Evolutionary conservation across 495 filamentous ascomycete species (phyloP).

Genomic region (Xylaria sp.): DNA sequence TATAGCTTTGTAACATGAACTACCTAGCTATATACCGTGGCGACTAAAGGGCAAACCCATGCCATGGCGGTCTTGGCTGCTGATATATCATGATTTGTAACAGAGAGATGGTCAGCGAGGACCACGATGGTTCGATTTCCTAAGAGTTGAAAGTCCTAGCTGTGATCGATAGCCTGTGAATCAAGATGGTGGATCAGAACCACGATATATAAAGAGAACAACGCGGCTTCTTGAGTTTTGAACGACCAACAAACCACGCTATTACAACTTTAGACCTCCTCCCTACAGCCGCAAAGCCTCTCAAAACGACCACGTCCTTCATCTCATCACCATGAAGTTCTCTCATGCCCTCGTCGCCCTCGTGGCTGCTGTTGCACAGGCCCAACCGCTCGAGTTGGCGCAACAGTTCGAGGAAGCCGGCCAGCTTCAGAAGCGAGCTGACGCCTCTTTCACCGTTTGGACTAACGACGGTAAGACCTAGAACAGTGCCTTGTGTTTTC

Average conservation of each 20-base stretch:
- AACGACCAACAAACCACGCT: neutral
- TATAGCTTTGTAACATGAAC: neutral
- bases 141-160: neutral
- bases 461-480: neutral
- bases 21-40: neutral
- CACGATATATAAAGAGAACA: neutral
- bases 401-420: neutral
- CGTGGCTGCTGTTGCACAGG: neutral
- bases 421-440: neutral
- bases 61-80: neutral
- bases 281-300: neutral
- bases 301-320: neutral
- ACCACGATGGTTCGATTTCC: neutral
- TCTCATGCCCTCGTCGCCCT: neutral
- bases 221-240: too few species aligned
- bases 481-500: neutral
- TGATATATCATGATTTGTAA: neutral
- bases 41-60: neutral
- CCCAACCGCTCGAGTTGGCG: neutral
- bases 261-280: neutral
- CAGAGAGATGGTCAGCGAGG: neutral
- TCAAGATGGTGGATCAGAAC: too few species aligned
- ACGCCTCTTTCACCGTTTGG: neutral
- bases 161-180: neutral
- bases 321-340: neutral